phyloP scores from a whole-genome alignment of 331 rosid species.

The Quercus phellos region DNA sequence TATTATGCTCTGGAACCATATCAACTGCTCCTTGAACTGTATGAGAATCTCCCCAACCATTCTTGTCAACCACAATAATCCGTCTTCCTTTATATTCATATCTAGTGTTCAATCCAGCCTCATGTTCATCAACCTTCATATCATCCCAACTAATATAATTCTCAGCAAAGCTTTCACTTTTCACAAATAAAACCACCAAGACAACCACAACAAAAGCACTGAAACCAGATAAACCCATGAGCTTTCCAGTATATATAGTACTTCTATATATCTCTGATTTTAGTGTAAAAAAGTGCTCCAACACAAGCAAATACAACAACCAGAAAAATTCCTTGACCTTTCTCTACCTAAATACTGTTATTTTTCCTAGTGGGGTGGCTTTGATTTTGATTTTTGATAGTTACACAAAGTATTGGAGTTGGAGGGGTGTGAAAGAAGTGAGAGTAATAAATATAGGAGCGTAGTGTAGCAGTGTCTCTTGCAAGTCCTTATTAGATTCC shows the following conservation, averaged over 20 bases:
- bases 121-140: slow-evolving; percentile 41
- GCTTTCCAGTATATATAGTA: background rate
- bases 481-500: slow-evolving; percentile 5
- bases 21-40: slow-evolving; percentile 82
- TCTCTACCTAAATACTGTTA: background rate
- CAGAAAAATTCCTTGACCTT: background rate
- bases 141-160: slow-evolving; percentile 73
- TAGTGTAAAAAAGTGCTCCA: background rate
- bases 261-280: background rate
- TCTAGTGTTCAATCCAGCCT: slow-evolving; percentile 12
- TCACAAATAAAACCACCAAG: slow-evolving; percentile 23
- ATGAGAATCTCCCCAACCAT: slow-evolving; percentile 50
- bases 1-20: slow-evolving; percentile 52
- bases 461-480: slow-evolving; percentile 9
- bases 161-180: slow-evolving; percentile 9
- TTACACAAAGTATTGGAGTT: slow-evolving; percentile 24
- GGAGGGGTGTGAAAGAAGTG: slow-evolving; percentile 41
- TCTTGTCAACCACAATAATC: slow-evolving; percentile 51
- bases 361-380: slow-evolving; percentile 5
- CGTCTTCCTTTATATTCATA: background rate
- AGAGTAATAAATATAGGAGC: slow-evolving; percentile 55
- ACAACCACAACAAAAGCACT: slow-evolving; percentile 24
- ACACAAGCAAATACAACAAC: background rate
- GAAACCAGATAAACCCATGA: slow-evolving; percentile 16
- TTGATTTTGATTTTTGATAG: slow-evolving; percentile 9